Conservation (phyloP, 169 alveolate species). For the Plasmodium relictum region DNA sequence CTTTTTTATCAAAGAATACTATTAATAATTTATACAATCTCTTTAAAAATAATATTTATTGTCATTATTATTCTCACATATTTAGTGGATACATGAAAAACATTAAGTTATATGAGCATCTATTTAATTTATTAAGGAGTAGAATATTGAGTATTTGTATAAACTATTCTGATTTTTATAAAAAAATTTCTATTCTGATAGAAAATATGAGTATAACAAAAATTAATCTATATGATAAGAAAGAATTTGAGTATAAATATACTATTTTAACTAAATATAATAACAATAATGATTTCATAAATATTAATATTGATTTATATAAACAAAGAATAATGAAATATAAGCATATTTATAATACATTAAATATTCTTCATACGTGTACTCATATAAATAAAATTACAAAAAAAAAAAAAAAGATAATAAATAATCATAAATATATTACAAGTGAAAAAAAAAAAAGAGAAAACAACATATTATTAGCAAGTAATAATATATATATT, state of each 20-base stretch:
- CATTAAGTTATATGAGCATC: constrained; percentile 2
- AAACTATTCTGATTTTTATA: constrained; percentile 38
- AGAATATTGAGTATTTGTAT: constrained; percentile 13
- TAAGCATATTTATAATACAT: constrained; percentile 52
- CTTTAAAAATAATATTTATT: constrained; percentile 24
- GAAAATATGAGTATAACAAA: constrained; percentile 51
- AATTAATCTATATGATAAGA: constrained; percentile 22
- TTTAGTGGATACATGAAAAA: constrained; percentile 24
- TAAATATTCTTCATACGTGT: constrained; percentile 43
- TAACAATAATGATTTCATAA: constrained; percentile 10
- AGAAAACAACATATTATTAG: not conserved
- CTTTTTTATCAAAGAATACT: not conserved
- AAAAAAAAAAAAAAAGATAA: not conserved
- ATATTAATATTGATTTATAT: constrained; percentile 16
- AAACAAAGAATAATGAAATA: constrained; percentile 60
- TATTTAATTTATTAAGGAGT: constrained; percentile 27
- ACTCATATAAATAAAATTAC: constrained; percentile 7
- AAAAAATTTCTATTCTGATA: constrained; percentile 7
- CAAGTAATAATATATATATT: not conserved
- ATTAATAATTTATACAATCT: constrained; percentile 8
- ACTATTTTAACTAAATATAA: constrained; percentile 51
- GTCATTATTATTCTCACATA: constrained; percentile 27
- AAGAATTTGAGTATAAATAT: constrained; percentile 27
- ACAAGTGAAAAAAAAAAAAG: not conserved
- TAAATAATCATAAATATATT: not conserved